These are phyloP conservation scores for Austroboletus festivus DNA, from an alignment of 768 basidiomycete genomes.

Conservation along the genomic window DNA sequence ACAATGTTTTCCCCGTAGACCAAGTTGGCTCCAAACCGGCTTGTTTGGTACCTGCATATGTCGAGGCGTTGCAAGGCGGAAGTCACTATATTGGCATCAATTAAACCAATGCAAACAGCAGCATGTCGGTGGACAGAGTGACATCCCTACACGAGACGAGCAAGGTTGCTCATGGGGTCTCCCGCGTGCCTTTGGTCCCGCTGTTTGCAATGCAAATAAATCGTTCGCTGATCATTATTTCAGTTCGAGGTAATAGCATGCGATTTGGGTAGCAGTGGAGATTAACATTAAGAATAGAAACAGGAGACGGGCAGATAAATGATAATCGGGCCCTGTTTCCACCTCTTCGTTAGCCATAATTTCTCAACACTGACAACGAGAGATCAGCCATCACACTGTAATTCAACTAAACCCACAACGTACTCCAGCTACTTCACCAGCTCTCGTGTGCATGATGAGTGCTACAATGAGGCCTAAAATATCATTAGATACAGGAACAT, in stretches of 20 bases:
- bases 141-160: too few relatives aligned
- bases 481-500: neutral
- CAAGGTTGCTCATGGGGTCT: too few relatives aligned
- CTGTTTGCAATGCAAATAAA: too few relatives aligned
- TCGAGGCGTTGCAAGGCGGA: too few relatives aligned
- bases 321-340: neutral
- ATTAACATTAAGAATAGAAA: neutral
- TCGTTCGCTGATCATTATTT: too few relatives aligned
- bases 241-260: neutral
- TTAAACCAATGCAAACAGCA: too few relatives aligned
- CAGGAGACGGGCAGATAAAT: neutral
- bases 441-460: slow-evolving; percentile 89
- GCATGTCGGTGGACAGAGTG: too few relatives aligned
- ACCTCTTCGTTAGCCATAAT: neutral
- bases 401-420: neutral
- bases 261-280: neutral
- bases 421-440: slow-evolving; percentile 32
- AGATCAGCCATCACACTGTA: neutral
- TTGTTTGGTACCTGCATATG: too few relatives aligned
- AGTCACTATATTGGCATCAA: too few relatives aligned
- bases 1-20: too few relatives aligned
- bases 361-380: slow-evolving; percentile 23
- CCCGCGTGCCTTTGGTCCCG: too few relatives aligned
- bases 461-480: slow-evolving; percentile 79
- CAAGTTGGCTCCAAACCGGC: too few relatives aligned